A percentile compares a stretch with the other conserved stretches of the same genome.
Evolutionary conservation across 306 rosid species (phyloP).

Genomic region (Vicia sativa): DNA sequence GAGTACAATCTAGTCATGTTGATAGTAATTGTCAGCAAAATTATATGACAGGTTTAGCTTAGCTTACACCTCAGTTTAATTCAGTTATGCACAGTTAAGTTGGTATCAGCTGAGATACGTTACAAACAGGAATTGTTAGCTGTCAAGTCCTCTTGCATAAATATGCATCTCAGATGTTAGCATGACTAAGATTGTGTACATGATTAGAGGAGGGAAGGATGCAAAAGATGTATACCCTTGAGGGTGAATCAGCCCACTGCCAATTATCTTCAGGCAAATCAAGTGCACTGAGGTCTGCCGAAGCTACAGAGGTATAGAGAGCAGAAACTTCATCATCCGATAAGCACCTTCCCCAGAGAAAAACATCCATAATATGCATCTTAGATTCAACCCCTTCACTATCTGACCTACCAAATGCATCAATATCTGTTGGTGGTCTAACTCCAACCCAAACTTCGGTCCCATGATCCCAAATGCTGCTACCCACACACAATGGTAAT

Average conservation of each 20-base stretch:
- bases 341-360: conserved; percentile 96
- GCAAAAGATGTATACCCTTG: conserved; percentile 58
- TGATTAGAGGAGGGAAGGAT: neutral
- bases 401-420: conserved; percentile 98
- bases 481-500: conserved; percentile 74
- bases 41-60: neutral
- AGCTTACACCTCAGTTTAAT: neutral
- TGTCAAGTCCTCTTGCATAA: conserved; percentile 14
- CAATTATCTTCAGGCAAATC: conserved; percentile 92
- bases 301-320: conserved; percentile 74
- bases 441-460: conserved; percentile 96
- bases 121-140: conserved; percentile 6
- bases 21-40: neutral
- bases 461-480: conserved; percentile 88
- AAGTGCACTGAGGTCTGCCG: conserved; percentile 65
- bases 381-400: conserved; percentile 99
- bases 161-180: neutral
- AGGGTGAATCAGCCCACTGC: conserved; percentile 98
- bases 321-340: conserved; percentile 97
- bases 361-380: conserved; percentile 98
- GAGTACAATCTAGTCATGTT: neutral
- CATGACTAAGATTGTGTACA: neutral
- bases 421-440: conserved; percentile 93
- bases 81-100: neutral
- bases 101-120: neutral